Base-by-base conservation (phyloP, 2,329 filamentous ascomycete genomes). In the Herpotrichia juniperi region DNA sequence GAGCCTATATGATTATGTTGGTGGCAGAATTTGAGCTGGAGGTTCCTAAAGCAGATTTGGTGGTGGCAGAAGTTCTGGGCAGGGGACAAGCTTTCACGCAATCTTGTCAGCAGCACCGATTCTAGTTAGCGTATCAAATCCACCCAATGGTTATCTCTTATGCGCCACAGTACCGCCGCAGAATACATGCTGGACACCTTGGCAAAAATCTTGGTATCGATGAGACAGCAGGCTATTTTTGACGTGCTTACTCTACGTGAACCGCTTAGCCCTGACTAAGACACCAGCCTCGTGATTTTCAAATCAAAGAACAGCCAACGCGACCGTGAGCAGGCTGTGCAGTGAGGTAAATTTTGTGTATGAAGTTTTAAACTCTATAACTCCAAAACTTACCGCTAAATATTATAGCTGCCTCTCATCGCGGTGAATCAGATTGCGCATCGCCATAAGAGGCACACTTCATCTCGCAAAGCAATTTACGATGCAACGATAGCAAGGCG, bases 191-290 rank as follows among this genome's bases (percentile, higher is more conserved):
- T 19, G 16, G 16, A 17, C 5, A 3, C 7, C 34, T 37, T 37
- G 34, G 34, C 34, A 17, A 19, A 14, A 5, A 12, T 17, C 34
- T 37, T 37, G 34, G 34, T 7, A 37, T 19, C 21, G 34, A 37
- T 37, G 34, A 37, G 34, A 37, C 16, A 37, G 34, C 34, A 37
- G 34, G 34, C 34, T 37, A 37, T 37, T 37, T 37, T 37, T 37
- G 34, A 32, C 17, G 34, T 37, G 34, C 34, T 37, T n/a, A 37
- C 14, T 37, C 21, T 7, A 7, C 12, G 12, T 28, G 26, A 28
- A 12, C 7, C 7, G 26, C 26, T 28, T 7, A 28, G 26, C 7
- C 12, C 12, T 28, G 26, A 28, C 26, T 28, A 28, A 28, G 34
- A 7, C 16, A 19, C 16, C 30, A n/a, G 16, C 34, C 14, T 37